These are phyloP conservation scores for Kwoniella dejecticola DNA, from an alignment of 768 basidiomycete species.

Conservation along the genomic window DNA sequence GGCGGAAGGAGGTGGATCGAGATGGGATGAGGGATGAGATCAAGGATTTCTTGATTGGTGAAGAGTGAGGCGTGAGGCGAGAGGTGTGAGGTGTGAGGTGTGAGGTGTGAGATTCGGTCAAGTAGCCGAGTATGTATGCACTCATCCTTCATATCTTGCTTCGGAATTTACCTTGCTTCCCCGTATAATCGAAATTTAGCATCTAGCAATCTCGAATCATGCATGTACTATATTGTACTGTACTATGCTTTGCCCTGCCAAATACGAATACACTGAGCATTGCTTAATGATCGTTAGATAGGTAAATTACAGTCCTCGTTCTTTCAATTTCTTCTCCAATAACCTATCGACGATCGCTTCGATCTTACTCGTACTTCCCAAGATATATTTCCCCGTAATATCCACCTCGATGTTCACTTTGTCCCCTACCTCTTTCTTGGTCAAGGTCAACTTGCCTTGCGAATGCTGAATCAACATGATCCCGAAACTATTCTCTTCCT, in stretches of 20 bases:
- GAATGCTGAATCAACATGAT: slow-evolving; percentile 97
- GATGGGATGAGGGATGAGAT: slow-evolving; percentile 43
- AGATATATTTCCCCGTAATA: slow-evolving; percentile 53
- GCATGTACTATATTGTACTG: no score
- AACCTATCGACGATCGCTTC: slow-evolving; percentile 45
- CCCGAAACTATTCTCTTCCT: slow-evolving; percentile 63
- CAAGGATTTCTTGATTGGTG: slow-evolving; percentile 38
- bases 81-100: slow-evolving; percentile 20
- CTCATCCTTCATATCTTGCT: not conserved
- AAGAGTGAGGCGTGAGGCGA: slow-evolving; percentile 19
- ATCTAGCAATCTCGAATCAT: no score
- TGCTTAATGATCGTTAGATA: no score
- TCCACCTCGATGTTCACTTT: slow-evolving; percentile 86
- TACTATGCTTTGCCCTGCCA: no score
- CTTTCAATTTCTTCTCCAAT: slow-evolving; percentile 47
- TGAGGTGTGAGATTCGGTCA: not conserved
- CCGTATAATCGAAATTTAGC: no score
- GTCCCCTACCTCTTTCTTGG: slow-evolving; percentile 70
- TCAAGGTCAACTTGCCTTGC: slow-evolving; percentile 80
- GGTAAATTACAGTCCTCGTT: slow-evolving; percentile 23
- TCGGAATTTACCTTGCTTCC: no score
- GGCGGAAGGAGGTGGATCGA: slow-evolving; percentile 9
- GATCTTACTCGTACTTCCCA: slow-evolving; percentile 42
- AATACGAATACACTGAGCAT: no score
- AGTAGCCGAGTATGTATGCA: not conserved